These are phyloP conservation scores for Cryptococcus sp. DNA, from an alignment of 1,284 basidiomycete genomes.

Conservation along the genomic window DNA sequence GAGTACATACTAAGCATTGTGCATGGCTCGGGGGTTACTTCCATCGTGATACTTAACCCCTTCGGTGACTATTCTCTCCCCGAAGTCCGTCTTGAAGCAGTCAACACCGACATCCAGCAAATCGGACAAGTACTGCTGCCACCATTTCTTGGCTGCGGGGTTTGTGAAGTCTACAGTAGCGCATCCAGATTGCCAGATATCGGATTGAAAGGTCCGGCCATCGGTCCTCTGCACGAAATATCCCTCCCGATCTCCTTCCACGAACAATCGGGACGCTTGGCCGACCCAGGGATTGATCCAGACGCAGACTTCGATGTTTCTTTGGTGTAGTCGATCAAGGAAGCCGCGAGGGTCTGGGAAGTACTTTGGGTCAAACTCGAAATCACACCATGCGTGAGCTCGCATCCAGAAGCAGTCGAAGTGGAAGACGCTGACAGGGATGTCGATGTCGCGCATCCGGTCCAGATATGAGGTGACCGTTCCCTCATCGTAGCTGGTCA, in stretches of 20 bases:
- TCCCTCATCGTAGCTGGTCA: slow-evolving; percentile 9
- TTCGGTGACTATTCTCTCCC: slow-evolving; percentile 8
- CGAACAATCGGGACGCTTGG: slow-evolving; percentile 8
- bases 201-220: slow-evolving; percentile 6
- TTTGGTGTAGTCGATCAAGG: slow-evolving; percentile 2
- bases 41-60: slow-evolving; percentile 7
- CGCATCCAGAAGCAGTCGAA: slow-evolving; percentile 12
- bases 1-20: slow-evolving; percentile 9
- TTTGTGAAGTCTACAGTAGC: slow-evolving; percentile 9
- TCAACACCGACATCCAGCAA: slow-evolving; percentile 9
- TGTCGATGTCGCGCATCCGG: slow-evolving; percentile 4
- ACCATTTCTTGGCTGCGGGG: slow-evolving; percentile 9
- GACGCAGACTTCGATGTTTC: slow-evolving; percentile 11
- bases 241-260: slow-evolving; percentile 6
- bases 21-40: slow-evolving; percentile 10
- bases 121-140: slow-evolving; percentile 5
- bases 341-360: slow-evolving; percentile 11
- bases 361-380: slow-evolving; percentile 8
- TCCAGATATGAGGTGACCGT: slow-evolving; percentile 6
- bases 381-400: slow-evolving; percentile 11
- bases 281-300: slow-evolving; percentile 16
- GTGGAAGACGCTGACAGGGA: slow-evolving; percentile 12
- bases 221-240: slow-evolving; percentile 8
- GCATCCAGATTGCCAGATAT: slow-evolving; percentile 10
- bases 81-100: slow-evolving; percentile 13